Conservation (phyloP, 805 yeast genomes). For the Zygosaccharomyces bailii region DNA sequence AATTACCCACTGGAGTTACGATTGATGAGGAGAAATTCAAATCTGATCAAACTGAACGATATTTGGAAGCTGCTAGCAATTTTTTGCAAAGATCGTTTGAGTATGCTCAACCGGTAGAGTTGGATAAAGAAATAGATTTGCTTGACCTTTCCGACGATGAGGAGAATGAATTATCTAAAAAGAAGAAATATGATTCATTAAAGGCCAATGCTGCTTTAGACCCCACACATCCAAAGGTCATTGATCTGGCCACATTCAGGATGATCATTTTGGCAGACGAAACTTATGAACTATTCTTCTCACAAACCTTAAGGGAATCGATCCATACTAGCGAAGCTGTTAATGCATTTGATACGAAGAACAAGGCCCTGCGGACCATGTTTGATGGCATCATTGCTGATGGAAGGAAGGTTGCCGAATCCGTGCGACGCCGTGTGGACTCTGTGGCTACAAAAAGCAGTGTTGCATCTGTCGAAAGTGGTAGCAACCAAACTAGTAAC, state of each 20-base stretch:
- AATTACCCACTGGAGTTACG: slow-evolving; percentile 55
- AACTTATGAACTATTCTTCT: slow-evolving; percentile 81
- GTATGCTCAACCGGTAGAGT: slow-evolving; percentile 72
- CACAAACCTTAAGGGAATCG: slow-evolving; percentile 61
- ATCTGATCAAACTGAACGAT: slow-evolving; percentile 69
- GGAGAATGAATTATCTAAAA: slow-evolving; percentile 24
- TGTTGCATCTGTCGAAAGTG: slow-evolving; percentile 21
- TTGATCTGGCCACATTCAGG: slow-evolving; percentile 83
- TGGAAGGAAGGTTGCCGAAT: slow-evolving; percentile 86
- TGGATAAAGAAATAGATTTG: slow-evolving; percentile 38
- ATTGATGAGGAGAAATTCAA: slow-evolving; percentile 62
- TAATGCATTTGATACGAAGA: slow-evolving; percentile 41
- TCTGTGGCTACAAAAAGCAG: slow-evolving; percentile 46
- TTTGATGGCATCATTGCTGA: slow-evolving; percentile 89
- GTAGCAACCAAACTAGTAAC: slow-evolving; percentile 3
- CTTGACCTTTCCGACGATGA: slow-evolving; percentile 44
- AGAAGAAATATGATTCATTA: slow-evolving; percentile 34
- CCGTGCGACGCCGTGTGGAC: slow-evolving; percentile 85
- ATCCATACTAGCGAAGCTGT: slow-evolving; percentile 61
- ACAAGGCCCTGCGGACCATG: slow-evolving; percentile 72
- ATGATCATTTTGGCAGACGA: slow-evolving; percentile 95
- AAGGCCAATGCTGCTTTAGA: slow-evolving; percentile 78
- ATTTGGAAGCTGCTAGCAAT: slow-evolving; percentile 79
- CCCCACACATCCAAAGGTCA: slow-evolving; percentile 69
- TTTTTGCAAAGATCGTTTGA: slow-evolving; percentile 87